Conservation (phyloP, 2,329 filamentous ascomycete genomes). For the Verticillium albo-atrum region DNA sequence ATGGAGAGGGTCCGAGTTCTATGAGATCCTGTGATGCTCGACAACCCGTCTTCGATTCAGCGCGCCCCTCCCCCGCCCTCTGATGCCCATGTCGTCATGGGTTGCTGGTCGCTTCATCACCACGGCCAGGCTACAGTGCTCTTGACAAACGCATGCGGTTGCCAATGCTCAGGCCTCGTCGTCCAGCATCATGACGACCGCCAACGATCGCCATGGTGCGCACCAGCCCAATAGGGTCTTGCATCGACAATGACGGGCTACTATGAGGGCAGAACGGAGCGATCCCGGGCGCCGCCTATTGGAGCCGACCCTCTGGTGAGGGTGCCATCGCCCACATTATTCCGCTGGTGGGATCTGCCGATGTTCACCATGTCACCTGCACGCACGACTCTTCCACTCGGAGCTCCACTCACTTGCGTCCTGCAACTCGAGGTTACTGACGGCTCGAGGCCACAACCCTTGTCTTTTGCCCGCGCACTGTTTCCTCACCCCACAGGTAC, state of each 20-base stretch:
- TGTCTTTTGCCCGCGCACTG: neutral
- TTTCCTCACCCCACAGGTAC: neutral
- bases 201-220: neutral
- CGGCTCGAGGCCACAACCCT: neutral
- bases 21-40: too few relatives aligned
- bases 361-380: neutral
- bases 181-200: neutral
- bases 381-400: neutral
- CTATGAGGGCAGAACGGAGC: neutral
- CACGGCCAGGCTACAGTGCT: neutral
- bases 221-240: neutral
- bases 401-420: neutral
- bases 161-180: neutral
- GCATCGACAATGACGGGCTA: neutral
- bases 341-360: neutral
- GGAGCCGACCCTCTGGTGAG: neutral
- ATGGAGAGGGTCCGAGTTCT: too few relatives aligned
- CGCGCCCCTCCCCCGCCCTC: too few relatives aligned
- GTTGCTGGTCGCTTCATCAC: neutral
- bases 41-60: too few relatives aligned
- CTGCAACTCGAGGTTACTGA: neutral
- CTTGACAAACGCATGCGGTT: neutral
- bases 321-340: neutral
- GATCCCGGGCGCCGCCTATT: neutral
- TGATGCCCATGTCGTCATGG: neutral